Percentiles rank a stretch among this genome's conserved stretches.
These are phyloP conservation scores for Ruellia speciosa DNA, from an alignment of 305 asterid species.

Conservation along the genomic window DNA sequence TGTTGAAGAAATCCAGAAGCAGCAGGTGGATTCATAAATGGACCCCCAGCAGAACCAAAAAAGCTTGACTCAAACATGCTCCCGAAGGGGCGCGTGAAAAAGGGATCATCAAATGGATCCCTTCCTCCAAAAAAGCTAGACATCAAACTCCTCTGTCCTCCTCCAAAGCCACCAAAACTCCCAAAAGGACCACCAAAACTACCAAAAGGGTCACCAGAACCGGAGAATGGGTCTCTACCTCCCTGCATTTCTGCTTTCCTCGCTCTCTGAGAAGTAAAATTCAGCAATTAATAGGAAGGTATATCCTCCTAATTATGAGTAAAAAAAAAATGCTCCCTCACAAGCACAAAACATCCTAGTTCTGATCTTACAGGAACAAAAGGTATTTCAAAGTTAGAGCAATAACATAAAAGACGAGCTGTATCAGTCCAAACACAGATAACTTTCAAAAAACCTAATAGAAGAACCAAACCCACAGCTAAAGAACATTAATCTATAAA, in stretches of 20 bases:
- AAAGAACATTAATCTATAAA: no score
- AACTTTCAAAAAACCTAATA: neutral
- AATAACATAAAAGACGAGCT: neutral
- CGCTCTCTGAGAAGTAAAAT: conserved; percentile 22
- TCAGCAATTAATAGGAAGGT: neutral
- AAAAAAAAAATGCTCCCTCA: neutral
- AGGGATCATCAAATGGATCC: conserved; percentile 90
- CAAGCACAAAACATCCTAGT: neutral
- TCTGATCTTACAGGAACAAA: neutral
- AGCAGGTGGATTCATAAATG: conserved; percentile 23
- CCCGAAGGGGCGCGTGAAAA: conserved; percentile 62
- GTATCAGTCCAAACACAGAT: neutral
- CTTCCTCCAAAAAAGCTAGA: conserved; percentile 64
- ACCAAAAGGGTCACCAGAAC: conserved; percentile 55
- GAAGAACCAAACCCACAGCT: no score
- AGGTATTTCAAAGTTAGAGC: neutral
- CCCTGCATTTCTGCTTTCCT: conserved; percentile 35
- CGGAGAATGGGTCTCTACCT: conserved; percentile 43
- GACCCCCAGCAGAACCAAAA: conserved; percentile 36
- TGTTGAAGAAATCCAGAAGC: conserved; percentile 31
- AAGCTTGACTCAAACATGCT: conserved; percentile 43
- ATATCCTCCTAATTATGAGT: neutral
- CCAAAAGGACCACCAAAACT: conserved; percentile 27
- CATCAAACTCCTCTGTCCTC: conserved; percentile 44
- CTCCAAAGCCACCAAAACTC: conserved; percentile 47